Base-by-base conservation (phyloP, 1,284 basidiomycete genomes). In the Vanrija pseudolonga region DNA sequence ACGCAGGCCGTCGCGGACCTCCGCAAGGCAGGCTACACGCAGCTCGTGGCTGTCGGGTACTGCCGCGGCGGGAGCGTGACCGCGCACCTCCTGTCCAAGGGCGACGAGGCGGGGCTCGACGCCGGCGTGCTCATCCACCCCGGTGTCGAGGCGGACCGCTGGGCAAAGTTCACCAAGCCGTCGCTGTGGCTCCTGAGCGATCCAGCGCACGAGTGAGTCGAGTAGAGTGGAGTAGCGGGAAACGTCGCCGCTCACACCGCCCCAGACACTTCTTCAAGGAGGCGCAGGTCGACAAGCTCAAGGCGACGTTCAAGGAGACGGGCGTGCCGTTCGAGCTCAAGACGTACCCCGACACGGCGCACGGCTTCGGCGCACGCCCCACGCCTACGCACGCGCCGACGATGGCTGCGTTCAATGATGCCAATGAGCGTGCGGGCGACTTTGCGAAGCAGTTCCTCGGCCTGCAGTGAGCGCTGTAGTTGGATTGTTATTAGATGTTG, bases 31-130 rank as follows among this genome's bases (percentile, higher is more conserved):
- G 76, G 79, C 24, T 85, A 86, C 63, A 76, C 79, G 37, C 81
- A 80, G 48, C 64, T 88, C 44, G 85, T 85, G 2, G 81, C 80
- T 3, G 78, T 85, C 32, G 86, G 86, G 3, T 87, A 84, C 69
- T 87, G 86, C 66, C 85, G 79, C 57, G 86, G 86, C 7, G 86
- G 77, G 9, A 63, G 66, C 3, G 53, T 71, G 40, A 55, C 68
- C 45, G 50, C 68, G 40, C 48, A 63, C 24, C 59, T 72, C 49
- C 57, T 72, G 14, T 56, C 63, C 1, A 55, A 62, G 7, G 59
- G 54, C 32, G 57, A 57, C 45, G 39, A 41, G 19, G 55, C 49
- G 37, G 61, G 78, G 8, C 66, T 85, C 19, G 64, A 82, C 46
- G 80, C 78, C 44, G 72, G 81, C 3, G 81, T 86, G 17, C 76